Conservation (phyloP, 148 eudicot species). For the Oxyria digyna region DNA sequence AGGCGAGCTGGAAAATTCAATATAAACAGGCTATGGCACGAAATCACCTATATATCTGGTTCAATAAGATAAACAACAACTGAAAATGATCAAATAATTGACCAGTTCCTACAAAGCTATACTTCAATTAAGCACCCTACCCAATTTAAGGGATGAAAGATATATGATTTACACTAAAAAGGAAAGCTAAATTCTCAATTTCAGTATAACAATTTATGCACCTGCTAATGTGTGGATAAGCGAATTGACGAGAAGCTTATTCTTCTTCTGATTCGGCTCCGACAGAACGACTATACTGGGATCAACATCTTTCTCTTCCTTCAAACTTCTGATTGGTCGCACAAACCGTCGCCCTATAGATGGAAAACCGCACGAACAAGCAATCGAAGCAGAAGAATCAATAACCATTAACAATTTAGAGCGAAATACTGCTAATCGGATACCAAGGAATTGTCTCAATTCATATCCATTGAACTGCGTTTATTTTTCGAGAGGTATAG, state of each 20-base stretch:
- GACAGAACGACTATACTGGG: background rate
- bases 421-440: background rate
- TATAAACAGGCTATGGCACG: background rate
- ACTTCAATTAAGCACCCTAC: background rate
- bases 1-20: background rate
- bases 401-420: too few species aligned
- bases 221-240: background rate
- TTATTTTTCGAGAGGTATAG: background rate
- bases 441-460: background rate
- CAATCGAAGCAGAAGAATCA: background rate
- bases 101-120: background rate
- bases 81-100: background rate
- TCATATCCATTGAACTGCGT: background rate
- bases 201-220: background rate
- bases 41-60: background rate
- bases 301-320: background rate
- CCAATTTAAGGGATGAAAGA: background rate
- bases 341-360: background rate
- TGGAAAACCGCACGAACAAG: background rate
- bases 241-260: slow-evolving; percentile 1
- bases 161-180: background rate
- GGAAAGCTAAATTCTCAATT: background rate
- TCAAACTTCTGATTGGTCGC: background rate
- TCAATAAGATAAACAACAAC: background rate
- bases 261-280: background rate